Evolutionary conservation across 1,139 yeast species (phyloP).

Genomic region (Taiozyma sp.): DNA sequence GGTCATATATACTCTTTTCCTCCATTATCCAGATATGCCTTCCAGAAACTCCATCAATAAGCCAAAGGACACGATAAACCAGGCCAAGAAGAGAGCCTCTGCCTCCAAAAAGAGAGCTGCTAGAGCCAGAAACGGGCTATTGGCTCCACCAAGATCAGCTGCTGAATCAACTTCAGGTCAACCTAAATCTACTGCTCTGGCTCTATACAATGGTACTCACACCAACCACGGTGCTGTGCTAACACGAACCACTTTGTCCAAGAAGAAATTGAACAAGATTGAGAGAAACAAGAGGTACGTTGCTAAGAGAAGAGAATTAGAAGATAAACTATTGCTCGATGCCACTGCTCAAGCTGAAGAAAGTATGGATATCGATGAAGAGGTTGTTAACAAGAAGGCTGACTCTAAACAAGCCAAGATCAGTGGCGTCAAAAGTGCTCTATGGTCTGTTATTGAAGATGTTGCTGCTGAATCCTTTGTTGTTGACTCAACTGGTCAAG

Average conservation of each 20-base stretch:
- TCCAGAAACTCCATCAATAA: conserved; percentile 76
- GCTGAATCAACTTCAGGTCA: conserved; percentile 41
- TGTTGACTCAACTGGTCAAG: conserved; percentile 51
- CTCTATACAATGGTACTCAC: conserved; percentile 47
- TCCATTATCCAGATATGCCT: conserved; percentile 46
- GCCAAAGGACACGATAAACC: conserved; percentile 60
- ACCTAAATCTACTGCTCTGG: conserved; percentile 57
- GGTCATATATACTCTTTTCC: too few species aligned
- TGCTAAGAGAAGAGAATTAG: conserved; percentile 40
- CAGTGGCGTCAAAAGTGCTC: conserved; percentile 55
- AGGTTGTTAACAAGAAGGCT: conserved; percentile 27
- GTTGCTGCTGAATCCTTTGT: conserved; percentile 39
- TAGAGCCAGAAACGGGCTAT: conserved; percentile 40
- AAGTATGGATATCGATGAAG: conserved; percentile 46
- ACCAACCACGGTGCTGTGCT: conserved; percentile 35
- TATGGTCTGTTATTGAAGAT: conserved; percentile 67
- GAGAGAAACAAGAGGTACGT: conserved; percentile 75
- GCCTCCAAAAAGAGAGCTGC: conserved; percentile 55
- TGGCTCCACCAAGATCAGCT: conserved; percentile 39
- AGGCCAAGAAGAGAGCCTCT: conserved; percentile 49
- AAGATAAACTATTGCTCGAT: conserved; percentile 41
- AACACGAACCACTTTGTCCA: conserved; percentile 63
- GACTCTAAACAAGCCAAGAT: conserved; percentile 28
- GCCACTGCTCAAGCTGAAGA: conserved; percentile 40
- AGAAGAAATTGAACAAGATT: conserved; percentile 77